Conservation (phyloP, 192 early-diverging fungal genomes). For the Coemansia sp. region DNA sequence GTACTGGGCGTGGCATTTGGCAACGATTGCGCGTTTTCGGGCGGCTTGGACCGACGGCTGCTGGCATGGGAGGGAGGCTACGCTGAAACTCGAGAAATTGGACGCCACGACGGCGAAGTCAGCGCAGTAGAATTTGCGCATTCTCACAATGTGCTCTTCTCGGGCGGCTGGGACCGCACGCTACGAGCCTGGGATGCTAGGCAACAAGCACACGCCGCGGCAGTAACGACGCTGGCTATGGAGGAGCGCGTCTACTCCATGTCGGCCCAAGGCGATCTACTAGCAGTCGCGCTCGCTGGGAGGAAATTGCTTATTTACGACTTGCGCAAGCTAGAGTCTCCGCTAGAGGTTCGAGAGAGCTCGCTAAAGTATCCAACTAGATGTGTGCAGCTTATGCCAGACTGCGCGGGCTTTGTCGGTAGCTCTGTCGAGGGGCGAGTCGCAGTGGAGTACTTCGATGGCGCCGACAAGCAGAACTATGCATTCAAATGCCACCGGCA, state of each 20-base stretch:
- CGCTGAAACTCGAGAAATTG: slow-evolving; percentile 62
- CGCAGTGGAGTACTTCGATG: slow-evolving; percentile 91
- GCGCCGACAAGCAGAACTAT: slow-evolving; percentile 76
- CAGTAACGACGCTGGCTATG: slow-evolving; percentile 15
- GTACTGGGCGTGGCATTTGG: slow-evolving; percentile 83
- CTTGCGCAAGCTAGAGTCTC: slow-evolving; percentile 75
- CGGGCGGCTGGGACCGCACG: slow-evolving; percentile 94
- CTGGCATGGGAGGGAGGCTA: slow-evolving; percentile 71
- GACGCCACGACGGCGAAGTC: slow-evolving; percentile 80
- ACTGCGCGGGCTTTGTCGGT: slow-evolving; percentile 85
- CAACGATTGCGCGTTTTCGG: slow-evolving; percentile 63
- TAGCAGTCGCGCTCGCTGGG: slow-evolving; percentile 84
- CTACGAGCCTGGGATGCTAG: slow-evolving; percentile 60
- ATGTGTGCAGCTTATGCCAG: slow-evolving; percentile 84
- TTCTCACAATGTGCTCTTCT: slow-evolving; percentile 64
- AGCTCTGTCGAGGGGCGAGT: slow-evolving; percentile 95
- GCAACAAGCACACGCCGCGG: slow-evolving; percentile 52
- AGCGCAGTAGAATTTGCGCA: slow-evolving; percentile 66
- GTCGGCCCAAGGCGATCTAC: slow-evolving; percentile 70
- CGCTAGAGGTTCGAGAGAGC: slow-evolving; percentile 73
- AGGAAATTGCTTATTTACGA: slow-evolving; percentile 84
- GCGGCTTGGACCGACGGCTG: slow-evolving; percentile 75
- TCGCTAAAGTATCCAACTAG: slow-evolving; percentile 91
- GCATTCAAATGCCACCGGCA: slow-evolving; percentile 98
- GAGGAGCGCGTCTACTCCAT: slow-evolving; percentile 84